Evolutionary conservation across 2,329 filamentous ascomycete genomes (phyloP), one percentile per base, ranked within the genome.

Genomic region (Allantophomopsis lycopodina): DNA sequence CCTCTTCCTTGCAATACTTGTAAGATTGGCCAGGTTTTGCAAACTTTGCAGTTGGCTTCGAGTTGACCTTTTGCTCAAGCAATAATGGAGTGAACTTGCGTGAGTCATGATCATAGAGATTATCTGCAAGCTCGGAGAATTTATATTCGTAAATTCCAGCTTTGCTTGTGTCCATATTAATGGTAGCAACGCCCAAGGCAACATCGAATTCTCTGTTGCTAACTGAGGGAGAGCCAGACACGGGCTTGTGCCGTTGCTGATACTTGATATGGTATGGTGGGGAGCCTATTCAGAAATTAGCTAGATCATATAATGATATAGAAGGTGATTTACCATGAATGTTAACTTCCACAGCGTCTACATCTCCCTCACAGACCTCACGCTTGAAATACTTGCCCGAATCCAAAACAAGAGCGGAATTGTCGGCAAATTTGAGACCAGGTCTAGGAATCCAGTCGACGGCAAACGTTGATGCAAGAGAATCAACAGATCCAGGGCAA

Each of bases 301-400:
- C 34, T 35, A 36, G 21, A 13, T 14, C 37, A 31, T 11, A 15
- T 7, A 15, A 20, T 16, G 35, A 5, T 28, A 15, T 37, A 32
- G 33, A 20, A 7, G 18, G 18, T 4, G 4, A 55, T 69, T 61
- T 72, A 74, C 86, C 89, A 55, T 73, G 73, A 45, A 98, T 71
- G 34, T 72, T 71, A 39, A 98, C 65, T 52, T 95, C 87, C 40
- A 95, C 78, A 3, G 79, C 77, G 57, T 95, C 89, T 52, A 94
- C 83, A 45, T 96, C 89, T 21, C 89, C 89, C 62, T 98, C 88
- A 54, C 91, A 98, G 21, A 98, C 80, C 44, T 88, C 79, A 33
- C 78, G 72, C 59, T 93, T 93, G 49, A 78, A 56, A 54, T 79
- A 83, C 28, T 68, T 67, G 20, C 66, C 64, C 7, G 63, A 65